Conservation (phyloP, 805 yeast species). For the Saccharomyces mikatae region DNA sequence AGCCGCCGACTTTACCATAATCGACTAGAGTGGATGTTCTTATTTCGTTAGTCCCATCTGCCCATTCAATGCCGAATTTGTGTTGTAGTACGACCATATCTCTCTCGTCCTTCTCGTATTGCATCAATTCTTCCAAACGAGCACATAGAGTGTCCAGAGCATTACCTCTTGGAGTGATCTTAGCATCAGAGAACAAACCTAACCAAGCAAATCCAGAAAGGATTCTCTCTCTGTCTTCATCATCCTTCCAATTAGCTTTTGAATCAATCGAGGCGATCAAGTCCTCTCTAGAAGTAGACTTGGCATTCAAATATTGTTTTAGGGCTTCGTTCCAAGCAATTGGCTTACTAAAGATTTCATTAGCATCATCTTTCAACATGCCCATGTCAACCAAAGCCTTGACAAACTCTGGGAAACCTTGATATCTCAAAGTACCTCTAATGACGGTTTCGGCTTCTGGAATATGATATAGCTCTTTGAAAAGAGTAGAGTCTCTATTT, state of each 20-base stretch:
- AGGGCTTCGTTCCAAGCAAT: conserved; percentile 86
- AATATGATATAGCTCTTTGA: conserved; percentile 82
- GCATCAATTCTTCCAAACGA: conserved; percentile 90
- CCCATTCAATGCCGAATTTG: conserved; percentile 96
- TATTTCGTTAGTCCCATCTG: conserved; percentile 80
- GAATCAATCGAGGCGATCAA: conserved; percentile 66
- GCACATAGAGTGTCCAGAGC: conserved; percentile 96
- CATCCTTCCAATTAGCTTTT: conserved; percentile 73
- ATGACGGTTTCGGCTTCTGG: conserved; percentile 97
- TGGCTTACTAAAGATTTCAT: conserved; percentile 47
- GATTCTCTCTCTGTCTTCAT: conserved; percentile 78
- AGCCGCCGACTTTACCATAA: conserved; percentile 81
- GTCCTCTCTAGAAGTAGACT: conserved; percentile 62
- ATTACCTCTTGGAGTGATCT: conserved; percentile 82
- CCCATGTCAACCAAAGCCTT: conserved; percentile 93
- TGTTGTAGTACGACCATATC: conserved; percentile 94
- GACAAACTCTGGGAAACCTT: conserved; percentile 97
- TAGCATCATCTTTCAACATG: conserved; percentile 71
- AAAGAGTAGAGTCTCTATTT: conserved; percentile 93
- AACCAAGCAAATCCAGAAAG: conserved; percentile 88
- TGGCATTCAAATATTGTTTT: conserved; percentile 64
- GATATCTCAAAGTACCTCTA: conserved; percentile 95
- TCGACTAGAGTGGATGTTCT: conserved; percentile 95
- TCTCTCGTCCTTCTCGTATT: conserved; percentile 90
- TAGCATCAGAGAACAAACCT: conserved; percentile 73